Evolutionary conservation across 2,329 filamentous ascomycete genomes (phyloP).

Genomic region (Colletotrichum cordylinicola): DNA sequence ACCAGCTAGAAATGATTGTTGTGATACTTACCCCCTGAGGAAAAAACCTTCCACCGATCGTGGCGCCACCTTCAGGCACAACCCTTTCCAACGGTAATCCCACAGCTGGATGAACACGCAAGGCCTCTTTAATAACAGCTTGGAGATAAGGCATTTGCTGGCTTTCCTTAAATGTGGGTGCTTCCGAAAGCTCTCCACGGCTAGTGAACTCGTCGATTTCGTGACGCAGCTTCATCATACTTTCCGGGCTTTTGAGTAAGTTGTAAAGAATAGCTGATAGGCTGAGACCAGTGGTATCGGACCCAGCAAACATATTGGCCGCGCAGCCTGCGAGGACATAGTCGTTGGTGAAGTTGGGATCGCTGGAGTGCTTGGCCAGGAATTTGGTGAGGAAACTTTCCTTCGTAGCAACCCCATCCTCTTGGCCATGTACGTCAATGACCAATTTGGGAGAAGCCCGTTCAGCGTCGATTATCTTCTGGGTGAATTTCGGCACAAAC

Average conservation of each 20-base stretch:
- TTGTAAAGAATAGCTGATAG: conserved; percentile 50
- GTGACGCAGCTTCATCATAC: conserved; percentile 26
- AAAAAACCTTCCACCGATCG: conserved; percentile 39
- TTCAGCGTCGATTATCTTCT: conserved; percentile 35
- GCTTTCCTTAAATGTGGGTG: conserved; percentile 39
- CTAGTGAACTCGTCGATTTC: conserved; percentile 27
- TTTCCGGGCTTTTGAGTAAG: conserved; percentile 38
- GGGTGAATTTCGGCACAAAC: conserved; percentile 30
- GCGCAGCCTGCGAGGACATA: conserved; percentile 33
- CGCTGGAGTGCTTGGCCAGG: conserved; percentile 40
- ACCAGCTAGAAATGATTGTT: not conserved
- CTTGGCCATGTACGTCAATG: conserved; percentile 3
- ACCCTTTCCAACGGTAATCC: conserved; percentile 54
- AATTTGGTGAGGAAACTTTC: conserved; percentile 45
- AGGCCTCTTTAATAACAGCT: conserved; percentile 57
- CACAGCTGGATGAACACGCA: conserved; percentile 58
- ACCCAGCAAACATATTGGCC: conserved; percentile 42
- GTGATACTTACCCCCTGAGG: conserved; percentile 29
- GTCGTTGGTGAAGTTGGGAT: conserved; percentile 45
- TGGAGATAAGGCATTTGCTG: conserved; percentile 55
- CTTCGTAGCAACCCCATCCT: conserved; percentile 30
- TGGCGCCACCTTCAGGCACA: conserved; percentile 48
- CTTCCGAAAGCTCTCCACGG: conserved; percentile 19
- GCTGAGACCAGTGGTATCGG: conserved; percentile 54
- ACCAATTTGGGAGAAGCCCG: conserved; percentile 23